Evolutionary conservation across 2,329 filamentous ascomycete species (phyloP).

Genomic region (Exophiala dermatitidis): DNA sequence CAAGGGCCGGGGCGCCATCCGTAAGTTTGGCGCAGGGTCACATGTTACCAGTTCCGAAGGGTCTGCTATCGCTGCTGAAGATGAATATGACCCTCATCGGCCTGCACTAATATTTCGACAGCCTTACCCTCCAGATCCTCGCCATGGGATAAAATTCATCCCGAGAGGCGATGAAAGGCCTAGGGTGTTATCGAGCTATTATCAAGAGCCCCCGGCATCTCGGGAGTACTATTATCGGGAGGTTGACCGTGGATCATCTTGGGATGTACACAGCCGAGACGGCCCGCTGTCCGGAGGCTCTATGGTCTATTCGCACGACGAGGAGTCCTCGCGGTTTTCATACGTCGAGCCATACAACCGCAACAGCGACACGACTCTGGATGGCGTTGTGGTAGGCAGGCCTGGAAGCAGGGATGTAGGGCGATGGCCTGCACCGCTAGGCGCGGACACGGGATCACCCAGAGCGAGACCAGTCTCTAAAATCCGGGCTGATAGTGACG

Average conservation of each 20-base stretch:
- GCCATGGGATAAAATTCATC: neutral
- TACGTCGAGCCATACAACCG: conserved; percentile 8
- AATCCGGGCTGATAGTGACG: neutral
- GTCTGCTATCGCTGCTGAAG: conserved; percentile 34
- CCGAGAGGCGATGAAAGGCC: neutral
- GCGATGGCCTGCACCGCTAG: conserved; percentile 2
- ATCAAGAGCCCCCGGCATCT: neutral
- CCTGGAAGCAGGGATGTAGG: conserved; percentile 11
- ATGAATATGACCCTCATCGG: conserved; percentile 45
- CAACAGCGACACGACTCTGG: conserved; percentile 6
- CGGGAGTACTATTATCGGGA: neutral
- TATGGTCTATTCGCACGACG: conserved; percentile 12
- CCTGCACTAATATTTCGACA: conserved; percentile 26
- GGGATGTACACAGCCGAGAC: neutral
- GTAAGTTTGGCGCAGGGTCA: neutral
- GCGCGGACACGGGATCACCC: conserved; percentile 1
- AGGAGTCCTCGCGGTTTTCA: conserved; percentile 12
- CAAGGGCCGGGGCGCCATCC: neutral
- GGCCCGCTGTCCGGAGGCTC: conserved; percentile 8
- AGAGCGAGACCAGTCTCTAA: neutral
- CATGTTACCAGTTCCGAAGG: conserved; percentile 15
- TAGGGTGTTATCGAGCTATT: neutral
- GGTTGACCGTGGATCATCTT: neutral
- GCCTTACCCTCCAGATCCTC: neutral
- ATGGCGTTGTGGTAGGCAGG: conserved; percentile 4